These are phyloP conservation scores for Talaromyces funiculosus DNA, from an alignment of 2,329 filamentous ascomycete genomes.

Conservation along the genomic window DNA sequence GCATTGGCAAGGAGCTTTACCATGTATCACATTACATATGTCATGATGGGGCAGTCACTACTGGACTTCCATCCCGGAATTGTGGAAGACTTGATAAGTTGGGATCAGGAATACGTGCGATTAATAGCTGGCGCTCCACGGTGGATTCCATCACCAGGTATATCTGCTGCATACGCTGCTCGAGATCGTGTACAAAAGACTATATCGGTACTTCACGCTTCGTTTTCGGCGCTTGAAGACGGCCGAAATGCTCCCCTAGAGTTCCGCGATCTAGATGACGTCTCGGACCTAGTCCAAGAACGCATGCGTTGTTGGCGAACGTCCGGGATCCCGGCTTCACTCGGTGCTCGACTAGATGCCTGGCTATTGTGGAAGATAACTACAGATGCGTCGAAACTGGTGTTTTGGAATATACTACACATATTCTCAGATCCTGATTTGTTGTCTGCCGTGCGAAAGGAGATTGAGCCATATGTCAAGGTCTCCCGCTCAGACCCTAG, in stretches of 20 bases:
- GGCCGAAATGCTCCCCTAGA: conserved; percentile 39
- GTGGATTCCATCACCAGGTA: conserved; percentile 49
- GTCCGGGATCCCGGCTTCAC: conserved; percentile 23
- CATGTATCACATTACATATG: conserved; percentile 43
- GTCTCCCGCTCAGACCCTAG: conserved; percentile 32
- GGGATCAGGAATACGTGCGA: conserved; percentile 51
- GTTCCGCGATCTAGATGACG: conserved; percentile 46
- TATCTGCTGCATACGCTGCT: conserved; percentile 46
- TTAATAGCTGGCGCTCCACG: conserved; percentile 53
- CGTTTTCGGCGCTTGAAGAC: conserved; percentile 39
- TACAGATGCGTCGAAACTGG: conserved; percentile 47
- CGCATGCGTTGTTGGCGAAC: conserved; percentile 38
- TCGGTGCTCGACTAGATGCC: conserved; percentile 40
- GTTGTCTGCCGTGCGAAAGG: conserved; percentile 39
- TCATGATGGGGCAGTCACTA: conserved; percentile 50
- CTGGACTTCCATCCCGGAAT: conserved; percentile 49
- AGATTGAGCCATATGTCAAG: conserved; percentile 41
- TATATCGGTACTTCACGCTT: conserved; percentile 39
- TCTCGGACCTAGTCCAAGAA: conserved; percentile 41
- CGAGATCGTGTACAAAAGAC: conserved; percentile 38
- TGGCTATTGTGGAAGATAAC: conserved; percentile 52
- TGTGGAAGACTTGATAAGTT: conserved; percentile 50
- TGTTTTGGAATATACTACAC: conserved; percentile 49
- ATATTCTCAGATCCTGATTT: conserved; percentile 40
- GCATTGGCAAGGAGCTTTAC: conserved; percentile 54